Base-by-base conservation (phyloP, 2,329 filamentous ascomycete species). In the Alternaria angustiovoidea region DNA sequence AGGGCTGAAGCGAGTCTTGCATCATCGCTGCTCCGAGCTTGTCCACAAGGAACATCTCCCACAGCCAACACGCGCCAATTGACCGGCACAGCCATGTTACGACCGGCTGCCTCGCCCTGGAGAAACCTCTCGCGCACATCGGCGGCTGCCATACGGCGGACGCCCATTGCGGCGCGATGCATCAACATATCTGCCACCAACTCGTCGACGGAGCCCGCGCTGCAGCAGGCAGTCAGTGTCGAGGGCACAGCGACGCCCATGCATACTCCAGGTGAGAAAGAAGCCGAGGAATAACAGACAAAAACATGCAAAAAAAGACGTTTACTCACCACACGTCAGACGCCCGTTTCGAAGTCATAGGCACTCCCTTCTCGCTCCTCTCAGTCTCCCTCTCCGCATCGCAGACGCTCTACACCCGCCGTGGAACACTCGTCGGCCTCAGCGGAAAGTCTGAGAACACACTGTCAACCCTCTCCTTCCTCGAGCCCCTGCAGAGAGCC, bases 341-440 rank as follows among this genome's bases (percentile, higher is more conserved):
- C 86, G 95, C 95, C 55, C 89, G 89, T 59, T 99, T 99, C 79
- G 93, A 98, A 80, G 93, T 98, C 48, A 84, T 99, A 66, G 95
- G 95, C 63, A 88, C 92, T 24, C 93, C 94, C 1, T 95, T 95
- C 80, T 98, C 95, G 56, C 88, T 99, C 65, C 89, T 99, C 69
- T 97, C 94, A 22, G 94, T 97, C 66, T 92, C 91, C 7, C 87
- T 99, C 53, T 96, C 95, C 36, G 92, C 95, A 42, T 98, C 94
- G 32, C 94, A 98, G 79, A 91, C 91, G 71, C 88, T 99, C 51
- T 97, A 95, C 80, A 97, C 95, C 22, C 88, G 94, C 69, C 89
- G 93, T 72, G 96, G 96, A 54, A 97, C 94, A 1, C 84, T 99
- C 51, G 92, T 98, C 54, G 94, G 91, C 47, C 87, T 98, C 61